Conservation (phyloP, 257 asterid genomes). For the Gentiana dahurica region DNA sequence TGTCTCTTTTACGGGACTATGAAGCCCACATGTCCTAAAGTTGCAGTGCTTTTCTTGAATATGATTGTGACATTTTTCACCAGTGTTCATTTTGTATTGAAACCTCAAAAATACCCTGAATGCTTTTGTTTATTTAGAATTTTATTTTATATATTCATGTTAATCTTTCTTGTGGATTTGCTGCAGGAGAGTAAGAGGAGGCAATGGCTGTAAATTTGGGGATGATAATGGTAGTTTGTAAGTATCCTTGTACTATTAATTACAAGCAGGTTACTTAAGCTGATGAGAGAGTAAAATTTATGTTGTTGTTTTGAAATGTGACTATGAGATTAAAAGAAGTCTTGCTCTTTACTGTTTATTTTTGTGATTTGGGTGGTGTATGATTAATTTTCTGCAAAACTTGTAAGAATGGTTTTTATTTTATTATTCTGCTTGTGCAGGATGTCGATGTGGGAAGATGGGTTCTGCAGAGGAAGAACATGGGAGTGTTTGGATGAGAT, state of each 20-base stretch:
- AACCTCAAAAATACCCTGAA: neutral
- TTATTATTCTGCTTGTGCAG: constrained; percentile 26
- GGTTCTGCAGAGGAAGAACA: constrained; percentile 87
- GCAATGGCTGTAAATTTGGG: constrained; percentile 96
- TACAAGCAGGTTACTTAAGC: neutral
- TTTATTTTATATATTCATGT: constrained; percentile 5
- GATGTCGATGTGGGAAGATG: constrained; percentile 99
- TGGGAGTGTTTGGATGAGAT: too few relatives aligned
- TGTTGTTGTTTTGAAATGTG: neutral
- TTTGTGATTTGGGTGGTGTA: constrained; percentile 8
- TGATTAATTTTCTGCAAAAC: constrained; percentile 3
- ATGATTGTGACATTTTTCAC: too few relatives aligned
- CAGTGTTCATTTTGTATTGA: too few relatives aligned
- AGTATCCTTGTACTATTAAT: constrained; percentile 17
- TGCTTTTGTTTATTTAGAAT: constrained; percentile 1
- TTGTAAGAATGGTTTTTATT: constrained; percentile 9
- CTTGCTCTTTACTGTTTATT: neutral
- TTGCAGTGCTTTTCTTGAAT: neutral
- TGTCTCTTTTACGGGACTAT: too few relatives aligned
- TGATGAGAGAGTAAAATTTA: neutral
- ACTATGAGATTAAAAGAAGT: neutral
- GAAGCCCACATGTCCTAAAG: neutral
- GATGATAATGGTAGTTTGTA: constrained; percentile 99
- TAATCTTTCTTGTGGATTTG: too few relatives aligned
- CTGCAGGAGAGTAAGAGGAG: constrained; percentile 89